Percentiles rank a stretch among this genome's conserved stretches.
Evolutionary conservation across 2,329 filamentous ascomycete genomes (phyloP).

Genomic region (Clonostachys byssicola): DNA sequence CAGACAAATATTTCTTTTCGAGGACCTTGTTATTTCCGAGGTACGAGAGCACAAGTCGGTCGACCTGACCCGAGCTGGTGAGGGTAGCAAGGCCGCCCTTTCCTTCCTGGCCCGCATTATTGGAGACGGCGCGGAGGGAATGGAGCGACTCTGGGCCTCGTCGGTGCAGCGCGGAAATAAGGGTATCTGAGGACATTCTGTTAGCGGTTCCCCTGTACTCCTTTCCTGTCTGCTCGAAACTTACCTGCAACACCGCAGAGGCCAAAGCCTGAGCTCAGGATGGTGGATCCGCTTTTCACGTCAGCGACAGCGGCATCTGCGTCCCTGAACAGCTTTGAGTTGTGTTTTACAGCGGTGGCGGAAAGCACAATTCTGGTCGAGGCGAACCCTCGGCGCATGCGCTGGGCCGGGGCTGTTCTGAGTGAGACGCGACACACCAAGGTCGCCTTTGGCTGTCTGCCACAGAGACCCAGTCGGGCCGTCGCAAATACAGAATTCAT

Average conservation of each 20-base stretch:
- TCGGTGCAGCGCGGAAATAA: constrained; percentile 64
- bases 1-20: constrained; percentile 69
- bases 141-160: constrained; percentile 58
- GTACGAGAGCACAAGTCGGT: constrained; percentile 70
- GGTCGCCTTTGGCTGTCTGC: too few relatives aligned
- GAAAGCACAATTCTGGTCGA: not conserved
- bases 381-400: not conserved
- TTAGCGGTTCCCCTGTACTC: not conserved
- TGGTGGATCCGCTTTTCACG: constrained; percentile 63
- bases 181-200: constrained; percentile 49
- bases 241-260: constrained; percentile 70
- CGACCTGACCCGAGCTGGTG: constrained; percentile 64
- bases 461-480: too few relatives aligned
- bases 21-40: constrained; percentile 74
- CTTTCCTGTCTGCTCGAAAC: constrained; percentile 6
- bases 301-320: constrained; percentile 70
- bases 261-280: constrained; percentile 76
- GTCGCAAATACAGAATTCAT: too few relatives aligned
- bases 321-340: constrained; percentile 43
- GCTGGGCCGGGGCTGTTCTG: too few relatives aligned
- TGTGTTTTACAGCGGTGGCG: constrained; percentile 13
- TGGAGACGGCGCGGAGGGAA: constrained; percentile 71
- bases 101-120: constrained; percentile 71
- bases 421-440: too few relatives aligned
- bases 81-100: constrained; percentile 66